These are phyloP conservation scores for Karstenula rhodostoma DNA, from an alignment of 2,329 filamentous ascomycete species.

Conservation along the genomic window DNA sequence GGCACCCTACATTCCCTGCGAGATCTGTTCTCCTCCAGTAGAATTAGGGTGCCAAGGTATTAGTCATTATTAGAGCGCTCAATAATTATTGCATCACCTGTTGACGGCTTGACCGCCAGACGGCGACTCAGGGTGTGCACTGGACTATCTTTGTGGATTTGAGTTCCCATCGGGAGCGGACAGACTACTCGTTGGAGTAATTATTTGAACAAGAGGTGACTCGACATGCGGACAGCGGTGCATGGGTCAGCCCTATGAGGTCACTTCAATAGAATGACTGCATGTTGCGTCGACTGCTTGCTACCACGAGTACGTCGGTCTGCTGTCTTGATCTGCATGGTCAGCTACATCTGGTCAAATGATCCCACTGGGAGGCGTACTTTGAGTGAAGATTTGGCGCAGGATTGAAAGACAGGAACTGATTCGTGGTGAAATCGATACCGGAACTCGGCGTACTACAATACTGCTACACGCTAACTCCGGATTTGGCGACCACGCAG, in stretches of 20 bases:
- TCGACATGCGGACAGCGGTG: background rate
- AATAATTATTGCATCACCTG: too few relatives aligned
- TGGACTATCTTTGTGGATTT: background rate
- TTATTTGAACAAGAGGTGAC: background rate
- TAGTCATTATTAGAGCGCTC: too few relatives aligned
- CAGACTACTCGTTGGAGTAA: background rate
- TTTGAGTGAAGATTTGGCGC: background rate
- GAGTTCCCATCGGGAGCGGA: background rate
- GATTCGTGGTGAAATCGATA: background rate
- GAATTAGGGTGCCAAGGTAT: too few relatives aligned
- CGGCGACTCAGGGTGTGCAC: background rate
- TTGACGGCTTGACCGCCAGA: constrained; percentile 11
- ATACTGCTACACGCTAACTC: background rate
- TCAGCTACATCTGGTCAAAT: too few relatives aligned
- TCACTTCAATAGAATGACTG: background rate
- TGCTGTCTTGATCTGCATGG: background rate
- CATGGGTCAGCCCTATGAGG: background rate
- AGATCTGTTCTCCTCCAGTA: too few relatives aligned
- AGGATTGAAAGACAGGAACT: too few relatives aligned
- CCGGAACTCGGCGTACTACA: background rate
- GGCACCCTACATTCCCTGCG: too few relatives aligned
- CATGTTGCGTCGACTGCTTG: background rate
- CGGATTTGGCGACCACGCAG: background rate
- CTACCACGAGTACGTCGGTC: background rate
- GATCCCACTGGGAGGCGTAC: background rate